Base-by-base conservation (phyloP, 257 asterid genomes). In the Solanum commersonii region DNA sequence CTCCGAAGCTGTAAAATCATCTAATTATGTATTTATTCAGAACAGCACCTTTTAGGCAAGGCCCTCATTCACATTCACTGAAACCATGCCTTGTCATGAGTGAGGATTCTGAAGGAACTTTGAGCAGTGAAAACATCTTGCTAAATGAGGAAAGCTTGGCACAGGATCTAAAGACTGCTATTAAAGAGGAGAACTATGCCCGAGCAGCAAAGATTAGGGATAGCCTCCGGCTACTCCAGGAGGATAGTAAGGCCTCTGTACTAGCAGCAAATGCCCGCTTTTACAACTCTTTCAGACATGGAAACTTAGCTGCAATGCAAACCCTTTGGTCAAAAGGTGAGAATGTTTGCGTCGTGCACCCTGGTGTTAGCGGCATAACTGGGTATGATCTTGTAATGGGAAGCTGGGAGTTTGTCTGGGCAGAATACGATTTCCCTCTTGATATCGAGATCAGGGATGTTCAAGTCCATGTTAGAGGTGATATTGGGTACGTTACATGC, bases 391-490 rank as follows among this genome's bases (percentile, higher is more conserved):
- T 96, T 4, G 98, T 97, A 46, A 96, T 96, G 99, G 99, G 99
- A 34, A 96, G 99, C 91, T 96, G 99, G 99, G 99, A 96, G 74
- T 95, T 95, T 14, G 99, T 97, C 27, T 97, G 99, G 99, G 99
- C 99, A 0, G 99, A 97, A 83, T 96, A 96, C 10, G 99, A 96
- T 76, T 96, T 97, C 65, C 99, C 99, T 1, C 92, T 97, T 20
- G 95, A 96, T 60, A 95, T 97, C 1, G 98, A 96, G 92, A 92
- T 90, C 25, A 95, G 92, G 95, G 98, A 96, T 85, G 98, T 91
- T 15, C 96, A 94, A 89, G 97, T 94, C 76, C 98, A 94, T n/a
- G 94, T 94, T 60, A 94, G 94, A 87, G 98, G 98, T 2, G 98
- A 93, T 23, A 20, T 93, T 2, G 98, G 98, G 72, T 96, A 94